Conservation (phyloP, 768 basidiomycete species). For the Pleurotus citrinopileatus region DNA sequence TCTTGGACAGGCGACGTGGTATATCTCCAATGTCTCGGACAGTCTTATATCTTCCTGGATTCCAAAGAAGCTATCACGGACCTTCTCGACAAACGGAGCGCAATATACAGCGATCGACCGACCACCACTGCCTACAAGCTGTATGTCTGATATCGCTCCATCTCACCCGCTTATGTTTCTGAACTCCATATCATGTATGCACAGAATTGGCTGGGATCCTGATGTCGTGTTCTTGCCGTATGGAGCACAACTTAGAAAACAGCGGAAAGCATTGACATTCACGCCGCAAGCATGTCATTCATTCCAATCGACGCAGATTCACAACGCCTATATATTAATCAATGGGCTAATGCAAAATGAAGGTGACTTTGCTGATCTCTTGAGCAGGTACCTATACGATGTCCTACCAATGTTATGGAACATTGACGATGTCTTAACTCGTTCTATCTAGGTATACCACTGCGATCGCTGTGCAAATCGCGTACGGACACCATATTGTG, state of each 20-base stretch:
- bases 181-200: too few relatives aligned
- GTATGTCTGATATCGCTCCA: conserved; percentile 10
- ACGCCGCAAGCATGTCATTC: conserved; percentile 18
- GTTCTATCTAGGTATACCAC: conserved; percentile 22
- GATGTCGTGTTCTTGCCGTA: conserved; percentile 19
- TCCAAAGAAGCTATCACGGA: conserved; percentile 32
- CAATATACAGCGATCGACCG: conserved; percentile 32
- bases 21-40: conserved; percentile 20
- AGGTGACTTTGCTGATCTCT: conserved; percentile 10
- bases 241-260: conserved; percentile 18
- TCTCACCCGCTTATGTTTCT: not conserved
- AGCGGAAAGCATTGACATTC: conserved; percentile 20
- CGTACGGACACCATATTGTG: conserved; percentile 44
- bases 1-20: conserved; percentile 14
- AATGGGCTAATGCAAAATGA: conserved; percentile 24
- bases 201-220: conserved; percentile 16
- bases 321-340: conserved; percentile 28
- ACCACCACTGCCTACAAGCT: conserved; percentile 17
- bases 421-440: not conserved
- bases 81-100: conserved; percentile 36
- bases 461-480: conserved; percentile 35
- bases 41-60: conserved; percentile 27
- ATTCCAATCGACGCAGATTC: conserved; percentile 23
- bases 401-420: not conserved
- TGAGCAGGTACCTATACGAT: conserved; percentile 3